A percentile compares a stretch with the other conserved stretches of the same genome.
Conservation (phyloP, 2,329 filamentous ascomycete species). For the Colletotrichum sp. region DNA sequence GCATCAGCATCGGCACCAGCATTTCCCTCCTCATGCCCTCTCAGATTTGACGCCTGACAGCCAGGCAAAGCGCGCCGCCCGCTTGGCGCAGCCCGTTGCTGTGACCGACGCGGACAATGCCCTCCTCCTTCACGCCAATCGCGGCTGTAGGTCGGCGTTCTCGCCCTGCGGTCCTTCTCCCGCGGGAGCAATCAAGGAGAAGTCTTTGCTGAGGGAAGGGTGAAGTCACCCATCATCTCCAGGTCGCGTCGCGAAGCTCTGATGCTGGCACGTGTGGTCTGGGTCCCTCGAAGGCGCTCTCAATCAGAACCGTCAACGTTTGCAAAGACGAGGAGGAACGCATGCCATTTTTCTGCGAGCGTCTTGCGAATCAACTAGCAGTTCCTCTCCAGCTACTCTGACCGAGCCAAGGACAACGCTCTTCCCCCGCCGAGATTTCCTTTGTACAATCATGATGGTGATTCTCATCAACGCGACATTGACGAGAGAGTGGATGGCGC, state of each 20-base stretch:
- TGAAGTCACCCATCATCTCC: not conserved
- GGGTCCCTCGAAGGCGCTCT: not conserved
- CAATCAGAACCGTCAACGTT: not conserved
- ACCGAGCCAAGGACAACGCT: fast-evolving
- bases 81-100: not conserved
- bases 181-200: not conserved
- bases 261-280: not conserved
- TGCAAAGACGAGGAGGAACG: not conserved
- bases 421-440: not conserved
- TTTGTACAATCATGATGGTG: not conserved
- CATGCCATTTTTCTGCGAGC: fast-evolving
- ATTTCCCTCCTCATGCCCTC: not conserved
- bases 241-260: not conserved
- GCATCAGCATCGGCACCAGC: not conserved
- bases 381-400: too few species aligned
- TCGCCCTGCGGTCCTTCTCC: not conserved
- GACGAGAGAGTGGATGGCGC: not conserved
- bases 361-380: not conserved
- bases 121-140: not conserved
- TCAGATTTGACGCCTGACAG: not conserved
- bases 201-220: not conserved
- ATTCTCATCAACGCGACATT: not conserved
- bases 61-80: not conserved
- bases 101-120: not conserved
- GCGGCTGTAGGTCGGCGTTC: not conserved